Evolutionary conservation across 139 green algal genomes (phyloP), one percentile per base, ranked within the genome.

Genomic region (Astrephomene gubernaculifera): DNA sequence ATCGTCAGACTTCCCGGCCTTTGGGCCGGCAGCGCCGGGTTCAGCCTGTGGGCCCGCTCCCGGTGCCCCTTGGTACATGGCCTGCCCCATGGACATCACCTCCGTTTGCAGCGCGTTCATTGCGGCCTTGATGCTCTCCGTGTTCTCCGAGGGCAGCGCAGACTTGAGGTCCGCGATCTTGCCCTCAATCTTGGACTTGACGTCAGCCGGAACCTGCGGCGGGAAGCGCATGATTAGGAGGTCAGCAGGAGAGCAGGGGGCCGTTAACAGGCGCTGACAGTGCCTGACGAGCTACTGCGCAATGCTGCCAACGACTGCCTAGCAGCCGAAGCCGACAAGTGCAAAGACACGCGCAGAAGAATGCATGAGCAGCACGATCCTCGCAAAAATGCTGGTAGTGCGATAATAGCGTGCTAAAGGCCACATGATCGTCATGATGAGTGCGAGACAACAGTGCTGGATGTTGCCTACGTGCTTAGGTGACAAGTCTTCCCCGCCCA

Each of bases 41-140:
- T 71, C 88, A 39, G 69, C 63, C 60, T 82, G 72, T 31, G 49
- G 19, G 29, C 85, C 91, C 24, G 78, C 76, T 67, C 80, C 75
- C 63, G 53, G 71, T 27, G 83, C 89, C 33, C 85, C 83, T 61
- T 64, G 38, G 90, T 99, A 99, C 86, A 99, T 91, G 22, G 97
- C 94, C 90, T 98, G 90, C 17, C 97, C 96, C 87, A 99, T 94
- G 61, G 93, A 88, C 95, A 99, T 98, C 21, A 95, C 93, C 89
- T 98, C 94, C 87, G 97, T 89, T 81, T 99, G 95, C 84, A 99
- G 91, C 33, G 89, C 92, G 90, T 98, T 96, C 85, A 97, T 97
- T 49, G 88, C 87, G 0, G 79, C 87, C 93, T 99, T 99, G 79
- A 99, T 99, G 49, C 88, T 74, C 60, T 93, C 92, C 5, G 89